phyloP scores from a whole-genome alignment of 345 rosid genomes.

The Bruguiera parviflora region DNA sequence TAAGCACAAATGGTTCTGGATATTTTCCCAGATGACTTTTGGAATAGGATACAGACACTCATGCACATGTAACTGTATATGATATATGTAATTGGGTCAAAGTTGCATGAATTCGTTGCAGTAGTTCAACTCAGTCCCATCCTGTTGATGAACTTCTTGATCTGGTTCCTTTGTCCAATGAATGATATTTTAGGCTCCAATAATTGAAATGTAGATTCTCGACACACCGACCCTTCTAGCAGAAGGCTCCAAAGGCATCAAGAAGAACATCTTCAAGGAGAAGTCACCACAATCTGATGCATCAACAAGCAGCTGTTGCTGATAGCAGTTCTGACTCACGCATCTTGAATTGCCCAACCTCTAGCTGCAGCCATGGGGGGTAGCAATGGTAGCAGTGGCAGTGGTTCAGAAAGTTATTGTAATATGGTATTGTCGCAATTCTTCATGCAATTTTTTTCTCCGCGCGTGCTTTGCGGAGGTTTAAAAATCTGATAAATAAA shows the following conservation, averaged over 20 bases:
- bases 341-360: background rate
- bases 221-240: constrained; percentile 80
- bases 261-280: constrained; percentile 80
- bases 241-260: constrained; percentile 68
- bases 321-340: constrained; percentile 21
- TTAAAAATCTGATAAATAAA: too few species aligned
- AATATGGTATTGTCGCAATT: too few species aligned
- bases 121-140: too few species aligned
- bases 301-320: constrained; percentile 56
- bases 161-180: background rate
- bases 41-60: too few species aligned
- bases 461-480: too few species aligned
- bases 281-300: constrained; percentile 51
- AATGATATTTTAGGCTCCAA: background rate
- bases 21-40: background rate
- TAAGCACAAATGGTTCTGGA: background rate
- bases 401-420: too few species aligned
- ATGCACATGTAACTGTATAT: too few species aligned
- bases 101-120: too few species aligned
- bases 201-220: constrained; percentile 52
- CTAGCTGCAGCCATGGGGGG: too few species aligned
- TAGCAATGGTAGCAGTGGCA: too few species aligned
- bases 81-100: too few species aligned
- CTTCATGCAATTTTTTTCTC: too few species aligned
- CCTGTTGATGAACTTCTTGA: background rate